phyloP scores from a whole-genome alignment of 1,139 yeast species.

The Debaryomyces fabryi region DNA sequence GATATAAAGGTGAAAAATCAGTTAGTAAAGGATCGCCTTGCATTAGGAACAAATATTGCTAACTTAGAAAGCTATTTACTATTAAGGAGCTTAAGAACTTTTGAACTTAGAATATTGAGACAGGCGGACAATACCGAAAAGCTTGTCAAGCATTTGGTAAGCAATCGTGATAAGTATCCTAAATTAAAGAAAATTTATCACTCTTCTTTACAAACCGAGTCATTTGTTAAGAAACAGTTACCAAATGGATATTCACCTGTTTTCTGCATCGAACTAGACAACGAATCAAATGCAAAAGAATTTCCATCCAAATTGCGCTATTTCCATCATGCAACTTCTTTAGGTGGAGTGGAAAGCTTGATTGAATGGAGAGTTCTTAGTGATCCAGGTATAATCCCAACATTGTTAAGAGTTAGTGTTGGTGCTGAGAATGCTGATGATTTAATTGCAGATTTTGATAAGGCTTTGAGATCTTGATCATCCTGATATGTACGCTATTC shows the following conservation, averaged over 20 bases:
- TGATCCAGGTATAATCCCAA: constrained; percentile 57
- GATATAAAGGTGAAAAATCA: constrained; percentile 45
- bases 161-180: constrained; percentile 50
- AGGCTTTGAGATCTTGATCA: constrained; percentile 13
- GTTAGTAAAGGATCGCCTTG: constrained; percentile 62
- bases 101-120: constrained; percentile 63
- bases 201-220: constrained; percentile 73
- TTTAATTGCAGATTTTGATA: constrained; percentile 61
- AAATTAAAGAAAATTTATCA: constrained; percentile 59
- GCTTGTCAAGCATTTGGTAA: constrained; percentile 60
- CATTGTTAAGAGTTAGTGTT: constrained; percentile 69
- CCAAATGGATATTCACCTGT: constrained; percentile 74
- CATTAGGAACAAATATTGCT: constrained; percentile 77
- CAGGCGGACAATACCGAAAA: constrained; percentile 69
- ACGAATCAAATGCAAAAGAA: constrained; percentile 57
- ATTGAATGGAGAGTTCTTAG: constrained; percentile 89
- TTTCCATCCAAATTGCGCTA: constrained; percentile 69
- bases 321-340: constrained; percentile 88
- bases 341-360: constrained; percentile 92
- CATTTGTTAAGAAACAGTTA: constrained; percentile 64
- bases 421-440: constrained; percentile 80
- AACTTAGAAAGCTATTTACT: constrained; percentile 76
- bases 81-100: constrained; percentile 79
- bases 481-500: neutral
- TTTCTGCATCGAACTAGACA: constrained; percentile 61